Evolutionary conservation across 768 basidiomycete genomes (phyloP).

Genomic region (Hebeloma cylindrosporum): DNA sequence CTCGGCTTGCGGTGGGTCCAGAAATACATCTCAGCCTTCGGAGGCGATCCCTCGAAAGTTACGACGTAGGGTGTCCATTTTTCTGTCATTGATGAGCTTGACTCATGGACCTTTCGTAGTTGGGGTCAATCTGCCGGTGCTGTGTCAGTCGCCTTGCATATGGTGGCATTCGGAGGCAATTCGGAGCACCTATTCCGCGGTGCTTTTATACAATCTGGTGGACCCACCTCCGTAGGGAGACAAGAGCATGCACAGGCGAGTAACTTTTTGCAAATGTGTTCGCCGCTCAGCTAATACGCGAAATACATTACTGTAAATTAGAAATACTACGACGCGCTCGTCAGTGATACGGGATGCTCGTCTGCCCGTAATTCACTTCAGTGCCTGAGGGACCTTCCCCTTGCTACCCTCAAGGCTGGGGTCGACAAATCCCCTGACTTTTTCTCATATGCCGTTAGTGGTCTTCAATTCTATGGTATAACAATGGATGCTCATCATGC

Average conservation of each 20-base stretch:
- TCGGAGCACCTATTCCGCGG: conserved; percentile 40
- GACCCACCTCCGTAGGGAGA: conserved; percentile 27
- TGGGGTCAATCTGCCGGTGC: conserved; percentile 59
- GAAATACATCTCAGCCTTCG: conserved; percentile 56
- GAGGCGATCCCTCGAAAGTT: conserved; percentile 57
- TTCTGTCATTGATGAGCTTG: neutral
- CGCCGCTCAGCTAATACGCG: neutral
- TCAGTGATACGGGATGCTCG: conserved; percentile 36
- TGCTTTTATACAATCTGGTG: conserved; percentile 47
- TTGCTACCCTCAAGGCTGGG: conserved; percentile 27
- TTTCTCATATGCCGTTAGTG: conserved; percentile 13
- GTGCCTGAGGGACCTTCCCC: conserved; percentile 43
- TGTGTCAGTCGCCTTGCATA: conserved; percentile 43
- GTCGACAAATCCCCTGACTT: conserved; percentile 28
- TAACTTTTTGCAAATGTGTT: neutral
- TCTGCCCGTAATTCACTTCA: conserved; percentile 34
- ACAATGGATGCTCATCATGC: neutral
- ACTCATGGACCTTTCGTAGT: conserved; percentile 20
- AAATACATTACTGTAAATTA: neutral
- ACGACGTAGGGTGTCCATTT: conserved; percentile 38
- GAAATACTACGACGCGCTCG: conserved; percentile 42
- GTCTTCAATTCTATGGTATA: neutral
- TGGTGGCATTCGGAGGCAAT: conserved; percentile 41
- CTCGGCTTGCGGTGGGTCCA: conserved; percentile 62
- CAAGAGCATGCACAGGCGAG: conserved; percentile 14